Conservation (phyloP, 2,329 filamentous ascomycete species). For the Botrytis galanthina region DNA sequence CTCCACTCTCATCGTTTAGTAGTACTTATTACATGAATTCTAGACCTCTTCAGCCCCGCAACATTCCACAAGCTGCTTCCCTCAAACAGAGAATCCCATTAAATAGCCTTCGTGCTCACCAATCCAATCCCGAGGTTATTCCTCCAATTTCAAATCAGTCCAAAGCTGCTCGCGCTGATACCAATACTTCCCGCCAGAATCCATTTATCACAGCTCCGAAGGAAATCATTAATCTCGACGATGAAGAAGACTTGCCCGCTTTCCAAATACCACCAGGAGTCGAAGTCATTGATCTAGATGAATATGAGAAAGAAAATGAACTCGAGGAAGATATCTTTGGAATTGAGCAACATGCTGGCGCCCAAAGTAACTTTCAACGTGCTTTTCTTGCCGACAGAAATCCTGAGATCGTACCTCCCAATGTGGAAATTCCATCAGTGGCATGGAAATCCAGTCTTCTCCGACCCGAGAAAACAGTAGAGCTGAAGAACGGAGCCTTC, state of each 20-base stretch:
- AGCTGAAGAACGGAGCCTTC: constrained; percentile 37
- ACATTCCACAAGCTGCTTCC: background rate
- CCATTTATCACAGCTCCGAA: background rate
- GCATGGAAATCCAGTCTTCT: constrained; percentile 22
- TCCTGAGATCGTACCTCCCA: constrained; percentile 28
- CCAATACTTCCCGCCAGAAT: background rate
- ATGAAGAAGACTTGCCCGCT: background rate
- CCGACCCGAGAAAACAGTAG: constrained; percentile 31
- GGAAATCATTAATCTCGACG: background rate
- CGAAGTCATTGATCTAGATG: constrained; percentile 8
- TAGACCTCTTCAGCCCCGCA: background rate
- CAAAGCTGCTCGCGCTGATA: background rate
- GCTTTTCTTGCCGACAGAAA: constrained; percentile 24
- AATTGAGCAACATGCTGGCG: background rate
- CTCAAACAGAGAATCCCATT: background rate
- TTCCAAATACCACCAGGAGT: background rate
- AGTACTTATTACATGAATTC: background rate
- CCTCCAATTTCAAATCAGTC: background rate
- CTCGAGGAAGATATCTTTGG: background rate
- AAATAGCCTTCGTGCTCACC: background rate
- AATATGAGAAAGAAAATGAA: background rate
- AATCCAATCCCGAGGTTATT: too few relatives aligned
- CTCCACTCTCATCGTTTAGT: background rate
- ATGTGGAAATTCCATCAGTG: constrained; percentile 40
- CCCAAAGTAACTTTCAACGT: background rate